These are phyloP conservation scores for Candida glucosophila DNA, from an alignment of 1,139 yeast species.

Conservation along the genomic window DNA sequence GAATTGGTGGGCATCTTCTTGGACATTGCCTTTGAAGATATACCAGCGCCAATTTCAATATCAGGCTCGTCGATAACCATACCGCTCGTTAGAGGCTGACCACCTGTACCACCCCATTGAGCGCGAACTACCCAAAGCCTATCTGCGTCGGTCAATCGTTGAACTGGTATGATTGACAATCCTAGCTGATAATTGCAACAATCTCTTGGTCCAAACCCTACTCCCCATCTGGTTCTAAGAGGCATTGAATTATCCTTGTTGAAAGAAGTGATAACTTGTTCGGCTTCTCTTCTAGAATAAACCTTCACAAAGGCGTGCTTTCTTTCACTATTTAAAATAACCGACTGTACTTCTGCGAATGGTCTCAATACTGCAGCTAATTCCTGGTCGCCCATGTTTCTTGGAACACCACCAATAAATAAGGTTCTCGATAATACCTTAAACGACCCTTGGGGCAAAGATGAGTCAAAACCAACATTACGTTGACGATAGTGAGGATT, in stretches of 20 bases:
- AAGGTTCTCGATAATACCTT: slow-evolving; percentile 84
- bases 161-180: slow-evolving; percentile 75
- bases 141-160: slow-evolving; percentile 89
- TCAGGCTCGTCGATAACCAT: slow-evolving; percentile 94
- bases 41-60: slow-evolving; percentile 91
- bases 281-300: slow-evolving; percentile 93
- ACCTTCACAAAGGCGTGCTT: slow-evolving; percentile 95
- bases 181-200: slow-evolving; percentile 95
- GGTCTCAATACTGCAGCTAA: slow-evolving; percentile 65
- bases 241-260: slow-evolving; percentile 42
- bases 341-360: slow-evolving; percentile 92
- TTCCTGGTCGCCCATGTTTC: slow-evolving; percentile 67
- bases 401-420: slow-evolving; percentile 90
- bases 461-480: slow-evolving; percentile 58
- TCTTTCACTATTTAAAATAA: slow-evolving; percentile 77
- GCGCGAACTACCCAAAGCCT: slow-evolving; percentile 82
- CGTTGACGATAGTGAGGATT: slow-evolving; percentile 69
- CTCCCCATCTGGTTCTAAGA: slow-evolving; percentile 94
- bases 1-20: slow-evolving; percentile 83
- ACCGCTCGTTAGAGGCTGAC: slow-evolving; percentile 73
- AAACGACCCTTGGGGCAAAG: slow-evolving; percentile 71
- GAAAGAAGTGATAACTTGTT: slow-evolving; percentile 55
- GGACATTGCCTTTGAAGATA: slow-evolving; percentile 86
- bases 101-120: slow-evolving; percentile 97
- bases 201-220: slow-evolving; percentile 97